phyloP scores from a whole-genome alignment of 106 monocot species.

The Dioscorea alata region DNA sequence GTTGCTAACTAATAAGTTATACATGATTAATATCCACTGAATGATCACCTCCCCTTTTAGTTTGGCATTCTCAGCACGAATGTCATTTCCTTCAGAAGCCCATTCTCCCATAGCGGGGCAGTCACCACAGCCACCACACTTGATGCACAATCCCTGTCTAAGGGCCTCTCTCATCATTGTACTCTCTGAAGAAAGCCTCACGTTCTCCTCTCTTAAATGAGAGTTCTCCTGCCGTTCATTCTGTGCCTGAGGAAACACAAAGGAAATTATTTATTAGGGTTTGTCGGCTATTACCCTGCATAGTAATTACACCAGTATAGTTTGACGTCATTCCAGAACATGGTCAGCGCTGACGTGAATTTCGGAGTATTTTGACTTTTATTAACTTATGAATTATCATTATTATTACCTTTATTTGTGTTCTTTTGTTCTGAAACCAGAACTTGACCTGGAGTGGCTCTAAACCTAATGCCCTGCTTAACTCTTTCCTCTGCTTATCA shows the following conservation, averaged over 20 bases:
- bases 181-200: constrained; percentile 81
- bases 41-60: constrained; percentile 72
- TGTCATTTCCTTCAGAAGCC: constrained; percentile 90
- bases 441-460: constrained; percentile 95
- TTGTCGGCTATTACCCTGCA: too few species aligned
- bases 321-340: too few species aligned
- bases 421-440: constrained; percentile 99
- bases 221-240: constrained; percentile 87
- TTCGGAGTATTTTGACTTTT: too few species aligned
- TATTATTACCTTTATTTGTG: constrained; percentile 80
- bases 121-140: constrained; percentile 91
- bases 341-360: too few species aligned
- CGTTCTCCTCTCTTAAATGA: constrained; percentile 73
- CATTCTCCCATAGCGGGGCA: constrained; percentile 82
- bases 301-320: too few species aligned
- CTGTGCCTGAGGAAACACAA: constrained; percentile 44
- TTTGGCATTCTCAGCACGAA: constrained; percentile 72
- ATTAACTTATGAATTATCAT: too few species aligned
- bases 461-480: constrained; percentile 71
- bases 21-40: neutral
- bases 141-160: constrained; percentile 74
- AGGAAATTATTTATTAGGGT: too few species aligned
- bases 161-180: constrained; percentile 73
- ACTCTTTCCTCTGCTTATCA: constrained; percentile 95
- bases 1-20: too few species aligned